A percentile compares a stretch with the other conserved stretches of the same genome.
Evolutionary conservation across 140 eudicot species (phyloP).

Genomic region (Anethum foeniculum): DNA sequence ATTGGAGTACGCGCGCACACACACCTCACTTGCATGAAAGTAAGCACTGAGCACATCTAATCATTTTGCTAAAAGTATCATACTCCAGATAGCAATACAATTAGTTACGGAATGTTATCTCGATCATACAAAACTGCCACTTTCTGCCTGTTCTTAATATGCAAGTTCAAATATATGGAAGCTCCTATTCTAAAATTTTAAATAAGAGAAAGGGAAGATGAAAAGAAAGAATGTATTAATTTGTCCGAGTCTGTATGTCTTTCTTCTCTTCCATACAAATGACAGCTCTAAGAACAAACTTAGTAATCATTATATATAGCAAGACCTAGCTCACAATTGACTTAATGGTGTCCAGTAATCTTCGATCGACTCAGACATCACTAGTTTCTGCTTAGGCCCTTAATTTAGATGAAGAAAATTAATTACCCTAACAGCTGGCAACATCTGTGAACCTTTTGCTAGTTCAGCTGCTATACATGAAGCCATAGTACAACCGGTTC

Average conservation of each 20-base stretch:
- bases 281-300: not conserved
- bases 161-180: not conserved
- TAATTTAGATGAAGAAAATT: not conserved
- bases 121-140: not conserved
- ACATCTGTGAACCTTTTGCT: slow-evolving; percentile 79
- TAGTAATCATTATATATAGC: not conserved
- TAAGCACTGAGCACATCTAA: not conserved
- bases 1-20: not conserved
- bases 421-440: slow-evolving; percentile 77
- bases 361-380: not conserved
- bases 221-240: not conserved
- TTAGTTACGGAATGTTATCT: not conserved
- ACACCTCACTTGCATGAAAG: not conserved
- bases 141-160: not conserved
- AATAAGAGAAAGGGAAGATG: not conserved
- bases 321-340: not conserved
- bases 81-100: not conserved
- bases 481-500: slow-evolving; percentile 97
- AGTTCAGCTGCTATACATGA: slow-evolving; percentile 96
- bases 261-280: not conserved
- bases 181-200: not conserved
- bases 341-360: not conserved
- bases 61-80: not conserved
- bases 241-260: not conserved
- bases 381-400: not conserved